phyloP scores from a whole-genome alignment of 352 stramenopile species.

The Hyaloperonospora arabidopsidis region DNA sequence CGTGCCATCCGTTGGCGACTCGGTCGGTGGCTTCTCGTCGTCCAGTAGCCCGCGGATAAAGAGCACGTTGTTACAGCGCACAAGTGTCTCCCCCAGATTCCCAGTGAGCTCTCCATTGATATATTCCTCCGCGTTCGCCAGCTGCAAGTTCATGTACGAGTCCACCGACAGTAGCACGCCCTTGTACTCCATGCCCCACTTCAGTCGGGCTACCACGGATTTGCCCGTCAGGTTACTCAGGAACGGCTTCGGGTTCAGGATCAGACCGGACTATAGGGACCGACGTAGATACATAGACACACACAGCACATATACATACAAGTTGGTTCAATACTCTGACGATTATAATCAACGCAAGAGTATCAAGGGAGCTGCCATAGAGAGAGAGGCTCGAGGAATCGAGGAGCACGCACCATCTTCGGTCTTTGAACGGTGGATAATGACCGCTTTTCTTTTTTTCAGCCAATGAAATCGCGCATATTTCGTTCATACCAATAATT shows the following conservation, averaged over 20 bases:
- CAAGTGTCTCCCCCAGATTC: conserved; percentile 96
- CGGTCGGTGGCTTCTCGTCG: conserved; percentile 56
- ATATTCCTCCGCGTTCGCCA: conserved; percentile 95
- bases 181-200: conserved; percentile 99
- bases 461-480: conserved; percentile 15
- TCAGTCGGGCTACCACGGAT: conserved; percentile 94
- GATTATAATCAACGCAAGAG: background rate
- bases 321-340: conserved; percentile 1
- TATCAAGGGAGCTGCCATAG: background rate
- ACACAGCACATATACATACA: conserved; percentile 1
- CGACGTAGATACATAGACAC: conserved; percentile 10
- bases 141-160: conserved; percentile 99
- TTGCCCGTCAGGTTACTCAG: conserved; percentile 92
- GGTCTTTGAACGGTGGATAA: conserved; percentile 15
- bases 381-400: no score
- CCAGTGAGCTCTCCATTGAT: conserved; percentile 95
- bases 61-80: conserved; percentile 99
- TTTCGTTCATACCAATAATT: conserved; percentile 5
- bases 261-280: conserved; percentile 60
- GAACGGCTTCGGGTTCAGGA: conserved; percentile 95
- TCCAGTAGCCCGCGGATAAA: conserved; percentile 89
- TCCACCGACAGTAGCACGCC: conserved; percentile 91
- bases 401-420: conserved; percentile 24
- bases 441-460: conserved; percentile 19
- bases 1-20: conserved; percentile 16